A percentile compares a stretch with the other conserved stretches of the same genome.
Evolutionary conservation across 768 basidiomycete species (phyloP).

Genomic region (Tricholoma sp.): DNA sequence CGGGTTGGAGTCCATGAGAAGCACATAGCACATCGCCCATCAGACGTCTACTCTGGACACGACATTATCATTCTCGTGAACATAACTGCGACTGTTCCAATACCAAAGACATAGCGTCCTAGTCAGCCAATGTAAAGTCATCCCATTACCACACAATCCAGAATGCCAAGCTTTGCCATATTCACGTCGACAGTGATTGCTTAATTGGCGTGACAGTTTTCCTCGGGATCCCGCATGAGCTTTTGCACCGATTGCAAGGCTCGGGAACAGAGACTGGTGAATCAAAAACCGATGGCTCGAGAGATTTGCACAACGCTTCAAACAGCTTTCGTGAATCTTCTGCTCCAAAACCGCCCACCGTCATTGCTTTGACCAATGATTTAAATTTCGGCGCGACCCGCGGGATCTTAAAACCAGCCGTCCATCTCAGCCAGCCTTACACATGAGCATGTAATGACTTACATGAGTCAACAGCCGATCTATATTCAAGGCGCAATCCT

Average conservation of each 20-base stretch:
- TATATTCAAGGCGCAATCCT: conserved; percentile 35
- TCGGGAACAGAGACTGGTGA: conserved; percentile 1
- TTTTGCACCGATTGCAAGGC: background rate
- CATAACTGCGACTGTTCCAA: no score
- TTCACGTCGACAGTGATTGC: background rate
- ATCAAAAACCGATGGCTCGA: conserved; percentile 39
- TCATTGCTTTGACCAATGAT: conserved; percentile 44
- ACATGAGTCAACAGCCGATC: conserved; percentile 31
- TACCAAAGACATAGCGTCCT: no score
- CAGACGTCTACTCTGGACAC: no score
- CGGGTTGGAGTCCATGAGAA: no score
- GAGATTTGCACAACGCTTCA: conserved; percentile 41
- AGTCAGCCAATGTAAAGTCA: no score
- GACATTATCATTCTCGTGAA: no score
- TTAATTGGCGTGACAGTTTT: background rate
- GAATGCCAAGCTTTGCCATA: background rate
- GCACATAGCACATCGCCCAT: no score
- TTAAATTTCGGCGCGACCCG: conserved; percentile 35
- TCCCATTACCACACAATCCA: background rate
- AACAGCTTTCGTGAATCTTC: conserved; percentile 46
- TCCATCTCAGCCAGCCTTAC: background rate
- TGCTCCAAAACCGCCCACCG: conserved; percentile 39
- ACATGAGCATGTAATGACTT: conserved; percentile 6
- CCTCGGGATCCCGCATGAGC: background rate
- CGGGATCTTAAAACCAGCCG: conserved; percentile 27